Conservation (phyloP, 345 rosid genomes). For the Citrus cavaleriei region DNA sequence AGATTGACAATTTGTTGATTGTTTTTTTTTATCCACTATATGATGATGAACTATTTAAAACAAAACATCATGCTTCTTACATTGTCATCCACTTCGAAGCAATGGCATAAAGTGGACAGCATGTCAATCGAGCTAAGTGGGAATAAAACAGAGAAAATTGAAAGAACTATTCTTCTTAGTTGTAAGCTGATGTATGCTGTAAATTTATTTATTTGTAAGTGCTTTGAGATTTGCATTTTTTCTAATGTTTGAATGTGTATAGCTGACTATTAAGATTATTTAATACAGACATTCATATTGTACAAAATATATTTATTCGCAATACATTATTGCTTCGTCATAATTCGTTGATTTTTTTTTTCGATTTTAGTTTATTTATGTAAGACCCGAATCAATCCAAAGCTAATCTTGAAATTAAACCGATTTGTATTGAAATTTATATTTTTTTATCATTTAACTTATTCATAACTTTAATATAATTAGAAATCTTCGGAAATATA, state of each 20-base stretch:
- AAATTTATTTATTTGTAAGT: not conserved
- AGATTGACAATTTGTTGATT: not conserved
- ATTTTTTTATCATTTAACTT: too few relatives aligned
- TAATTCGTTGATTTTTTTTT: too few relatives aligned
- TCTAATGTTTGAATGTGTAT: not conserved
- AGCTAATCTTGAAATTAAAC: too few relatives aligned
- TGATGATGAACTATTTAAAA: not conserved
- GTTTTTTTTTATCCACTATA: not conserved
- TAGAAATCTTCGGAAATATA: too few relatives aligned
- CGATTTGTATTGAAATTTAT: too few relatives aligned
- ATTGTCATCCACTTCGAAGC: constrained; percentile 2
- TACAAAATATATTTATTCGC: rapidly evolving
- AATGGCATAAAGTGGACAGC: not conserved
- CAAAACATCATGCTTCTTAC: not conserved
- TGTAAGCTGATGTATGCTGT: not conserved
- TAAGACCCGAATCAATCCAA: too few relatives aligned
- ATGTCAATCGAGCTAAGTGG: not conserved
- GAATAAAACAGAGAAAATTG: not conserved
- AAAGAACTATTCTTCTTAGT: not conserved
- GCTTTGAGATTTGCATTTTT: not conserved
- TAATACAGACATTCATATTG: too few relatives aligned
- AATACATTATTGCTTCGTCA: too few relatives aligned
- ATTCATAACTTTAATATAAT: too few relatives aligned
- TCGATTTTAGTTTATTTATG: too few relatives aligned
- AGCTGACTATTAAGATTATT: too few relatives aligned